Base-by-base conservation (phyloP, 2,329 filamentous ascomycete species). In the Diaporthe eres region DNA sequence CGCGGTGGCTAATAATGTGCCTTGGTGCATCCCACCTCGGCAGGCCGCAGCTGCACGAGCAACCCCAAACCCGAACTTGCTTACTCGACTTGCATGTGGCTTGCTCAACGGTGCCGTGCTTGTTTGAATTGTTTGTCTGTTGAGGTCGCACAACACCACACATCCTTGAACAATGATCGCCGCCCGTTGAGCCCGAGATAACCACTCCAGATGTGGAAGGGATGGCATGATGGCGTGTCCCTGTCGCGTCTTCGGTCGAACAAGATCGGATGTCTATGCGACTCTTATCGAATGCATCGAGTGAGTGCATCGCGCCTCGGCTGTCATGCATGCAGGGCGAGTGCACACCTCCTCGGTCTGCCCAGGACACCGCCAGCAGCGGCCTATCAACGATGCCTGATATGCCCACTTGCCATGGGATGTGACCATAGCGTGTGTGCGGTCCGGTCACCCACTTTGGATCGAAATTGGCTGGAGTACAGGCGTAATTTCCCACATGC, bases 131-230 rank as follows among this genome's bases (percentile, higher is more conserved):
- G 71, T 57, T 31, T 57, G 71, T 31, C 53, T 44, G 31, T 63
- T 49, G 55, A 42, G 44, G 71, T 65, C 58, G 49, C 22, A 37
- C 70, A 17, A 63, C 17, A 65, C 22, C 28, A 63, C 58, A 31
- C 34, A 65, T 44, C 28, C n/a, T 28, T 65, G 71, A 4, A 25
- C 34, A 68, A 39, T 39, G 65, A 68, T 39, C 65, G 47, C n/a
- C 63, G 47, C 28, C 65, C 65, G 65, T 68, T 68, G 65, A 68
- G 63, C 19, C 31, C 47, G 44, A 67, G 63, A 67, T 67, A 34
- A 67, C 44, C 63, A 51, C 19, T 67, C 63, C 63, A 13, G 22
- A 9, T 25, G 22, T 53, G 63, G 63, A n/a, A 68, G 37, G 47
- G 44, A 28, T 53, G 60, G 55, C 60, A 47, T 47, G 60, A 37